Base-by-base conservation (phyloP, 176 grass and related monocot genomes). In the barley (Hordeum vulgare) region DNA sequence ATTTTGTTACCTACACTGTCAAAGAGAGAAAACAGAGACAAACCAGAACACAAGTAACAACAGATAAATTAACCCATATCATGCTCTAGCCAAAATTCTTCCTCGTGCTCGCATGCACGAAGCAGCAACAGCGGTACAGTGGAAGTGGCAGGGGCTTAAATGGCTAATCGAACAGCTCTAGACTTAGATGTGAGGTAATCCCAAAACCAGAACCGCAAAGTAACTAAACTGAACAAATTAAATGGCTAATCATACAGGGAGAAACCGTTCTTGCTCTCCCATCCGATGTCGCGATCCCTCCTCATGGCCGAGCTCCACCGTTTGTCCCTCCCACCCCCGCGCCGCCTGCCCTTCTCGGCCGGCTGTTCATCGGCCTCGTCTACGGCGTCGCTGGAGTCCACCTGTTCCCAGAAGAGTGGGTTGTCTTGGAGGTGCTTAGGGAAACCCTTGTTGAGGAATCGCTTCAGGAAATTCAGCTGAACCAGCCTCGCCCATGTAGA, bases 361-460 rank as follows among this genome's bases (percentile, higher is more conserved):
- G 25, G 24, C 14, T 18, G 25, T 29, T 49, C 70, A 5, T 73
- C 70, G 41, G 27, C 70, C 41, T 49, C 70, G 14, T 29, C 70
- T 10, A 42, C 14, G 70, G 8, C 12, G 69, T 1, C 70, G 41
- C 41, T 49, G 24, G 70, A 18, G 24, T 73, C 70, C 25, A 49
- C 41, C 41, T 73, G 24, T 11, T 60, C 11, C 54, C 8, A 7
- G 75, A 77, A 61, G 53, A 37, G 20, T 14, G n/a, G 31, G 31
- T 62, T 83, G 1, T 29, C 44, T 34, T 36, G 68, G 1, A 84
- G 10, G 75, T 88, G 81, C 25, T 8, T 35, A 4, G 24, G 45
- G 86, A 84, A 88, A 21, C 74, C 81, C 15, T 54, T 71, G 26
- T 47, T 68, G 27, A 88, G 81, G 68, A 75, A 88, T 24, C 36